phyloP scores from a whole-genome alignment of 202 grass and related monocot species.

The Musa balbisiana region DNA sequence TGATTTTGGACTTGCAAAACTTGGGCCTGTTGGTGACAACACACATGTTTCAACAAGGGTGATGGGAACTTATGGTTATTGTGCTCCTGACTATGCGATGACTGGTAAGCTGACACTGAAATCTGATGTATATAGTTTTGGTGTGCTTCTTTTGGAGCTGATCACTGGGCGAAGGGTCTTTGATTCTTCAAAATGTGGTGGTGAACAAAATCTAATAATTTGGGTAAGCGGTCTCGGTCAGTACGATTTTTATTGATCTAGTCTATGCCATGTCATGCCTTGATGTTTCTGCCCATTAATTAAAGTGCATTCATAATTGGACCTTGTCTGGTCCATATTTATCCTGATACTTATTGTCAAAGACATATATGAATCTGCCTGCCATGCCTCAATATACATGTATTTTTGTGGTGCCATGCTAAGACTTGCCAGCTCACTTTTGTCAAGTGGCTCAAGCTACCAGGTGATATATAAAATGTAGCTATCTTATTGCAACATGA shows the following conservation, averaged over 20 bases:
- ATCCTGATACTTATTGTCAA: too few species aligned
- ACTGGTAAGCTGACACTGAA: slow-evolving; percentile 87
- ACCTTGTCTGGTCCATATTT: too few species aligned
- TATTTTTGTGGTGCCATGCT: too few species aligned
- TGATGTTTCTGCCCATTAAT: not conserved
- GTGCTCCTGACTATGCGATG: slow-evolving; percentile 81
- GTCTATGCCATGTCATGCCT: not conserved
- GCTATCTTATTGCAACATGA: too few species aligned
- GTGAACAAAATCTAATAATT: slow-evolving; percentile 60
- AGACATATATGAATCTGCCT: too few species aligned
- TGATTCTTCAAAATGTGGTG: slow-evolving; percentile 51
- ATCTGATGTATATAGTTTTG: slow-evolving; percentile 94
- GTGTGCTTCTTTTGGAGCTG: slow-evolving; percentile 78
- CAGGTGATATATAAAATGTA: too few species aligned
- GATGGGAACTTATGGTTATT: slow-evolving; percentile 99
- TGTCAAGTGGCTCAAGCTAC: too few species aligned
- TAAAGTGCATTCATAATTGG: too few species aligned
- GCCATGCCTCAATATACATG: too few species aligned
- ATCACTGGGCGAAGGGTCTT: slow-evolving; percentile 80
- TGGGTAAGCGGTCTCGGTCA: slow-evolving; percentile 39
- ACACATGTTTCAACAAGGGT: slow-evolving; percentile 96
- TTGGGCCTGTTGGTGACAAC: slow-evolving; percentile 76
- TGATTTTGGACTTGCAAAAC: slow-evolving; percentile 92
- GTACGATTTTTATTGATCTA: too few species aligned
- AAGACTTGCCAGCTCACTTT: too few species aligned